A percentile compares a stretch with the other conserved stretches of the same genome.
phyloP scores from a whole-genome alignment of 768 basidiomycete species.

The Agrocybe praecox region DNA sequence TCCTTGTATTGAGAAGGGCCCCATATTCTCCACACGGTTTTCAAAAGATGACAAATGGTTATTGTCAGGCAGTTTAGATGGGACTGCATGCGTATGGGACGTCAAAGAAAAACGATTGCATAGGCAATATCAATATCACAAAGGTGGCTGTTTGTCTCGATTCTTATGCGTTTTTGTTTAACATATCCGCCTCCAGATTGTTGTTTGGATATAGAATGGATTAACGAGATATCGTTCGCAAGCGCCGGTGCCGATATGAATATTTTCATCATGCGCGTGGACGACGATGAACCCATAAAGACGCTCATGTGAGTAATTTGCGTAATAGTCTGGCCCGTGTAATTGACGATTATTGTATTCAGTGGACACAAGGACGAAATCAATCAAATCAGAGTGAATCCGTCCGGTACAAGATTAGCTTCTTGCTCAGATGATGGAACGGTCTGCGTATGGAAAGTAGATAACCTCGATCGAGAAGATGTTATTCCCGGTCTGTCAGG shows the following conservation, averaged over 20 bases:
- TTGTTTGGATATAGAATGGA: conserved; percentile 82
- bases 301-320: conserved; percentile 57
- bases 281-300: conserved; percentile 53
- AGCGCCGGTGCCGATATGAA: conserved; percentile 72
- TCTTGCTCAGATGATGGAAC: conserved; percentile 85
- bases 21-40: conserved; percentile 80
- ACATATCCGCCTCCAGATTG: conserved; percentile 48
- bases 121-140: conserved; percentile 66
- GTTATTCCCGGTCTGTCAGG: conserved; percentile 43
- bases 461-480: conserved; percentile 41
- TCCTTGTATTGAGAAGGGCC: conserved; percentile 58
- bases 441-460: conserved; percentile 75
- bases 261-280: conserved; percentile 63
- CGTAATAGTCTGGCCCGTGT: background rate
- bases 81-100: conserved; percentile 80
- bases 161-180: background rate
- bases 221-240: conserved; percentile 69
- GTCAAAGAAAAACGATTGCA: conserved; percentile 60
- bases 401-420: conserved; percentile 65
- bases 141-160: conserved; percentile 44
- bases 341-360: conserved; percentile 7
- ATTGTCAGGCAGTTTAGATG: conserved; percentile 76
- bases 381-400: conserved; percentile 75
- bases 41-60: conserved; percentile 75
- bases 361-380: conserved; percentile 80